Conservation (phyloP, 257 asterid species). For the Nicotiana obtusifolia region DNA sequence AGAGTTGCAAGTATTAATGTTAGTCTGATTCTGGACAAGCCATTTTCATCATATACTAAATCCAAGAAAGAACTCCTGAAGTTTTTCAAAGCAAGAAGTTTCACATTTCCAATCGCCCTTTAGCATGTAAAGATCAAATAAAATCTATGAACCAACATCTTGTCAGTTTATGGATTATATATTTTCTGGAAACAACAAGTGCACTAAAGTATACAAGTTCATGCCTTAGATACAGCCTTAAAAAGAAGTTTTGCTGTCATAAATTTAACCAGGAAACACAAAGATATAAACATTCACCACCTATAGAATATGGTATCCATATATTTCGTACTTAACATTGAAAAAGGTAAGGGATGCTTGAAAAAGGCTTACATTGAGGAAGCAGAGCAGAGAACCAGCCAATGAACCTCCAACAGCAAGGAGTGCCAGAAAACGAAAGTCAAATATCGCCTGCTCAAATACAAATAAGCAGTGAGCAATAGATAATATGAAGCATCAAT, state of each 20-base stretch:
- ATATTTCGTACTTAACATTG: not conserved
- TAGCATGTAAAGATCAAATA: not conserved
- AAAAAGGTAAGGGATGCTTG: conserved; percentile 3
- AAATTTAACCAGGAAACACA: not conserved
- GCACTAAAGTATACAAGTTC: not conserved
- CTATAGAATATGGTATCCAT: not conserved
- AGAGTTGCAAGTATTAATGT: not conserved
- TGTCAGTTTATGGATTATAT: not conserved
- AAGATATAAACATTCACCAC: not conserved
- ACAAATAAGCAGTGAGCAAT: conserved; percentile 1
- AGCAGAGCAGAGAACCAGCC: conserved; percentile 90
- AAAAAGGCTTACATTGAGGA: conserved; percentile 63
- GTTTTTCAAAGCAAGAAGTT: not conserved
- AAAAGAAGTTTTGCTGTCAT: not conserved
- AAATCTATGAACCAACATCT: not conserved
- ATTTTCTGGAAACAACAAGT: not conserved
- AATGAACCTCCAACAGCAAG: conserved; percentile 78
- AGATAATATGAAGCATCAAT: not conserved
- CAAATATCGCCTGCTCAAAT: conserved; percentile 57
- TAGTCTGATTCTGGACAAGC: not conserved
- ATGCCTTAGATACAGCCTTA: not conserved
- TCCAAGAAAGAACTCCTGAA: not conserved
- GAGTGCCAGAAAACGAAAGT: conserved; percentile 85
- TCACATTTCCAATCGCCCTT: not conserved
- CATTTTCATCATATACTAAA: not conserved